Base-by-base conservation (phyloP, 352 stramenopile genomes). In the Phytophthora litchii region DNA sequence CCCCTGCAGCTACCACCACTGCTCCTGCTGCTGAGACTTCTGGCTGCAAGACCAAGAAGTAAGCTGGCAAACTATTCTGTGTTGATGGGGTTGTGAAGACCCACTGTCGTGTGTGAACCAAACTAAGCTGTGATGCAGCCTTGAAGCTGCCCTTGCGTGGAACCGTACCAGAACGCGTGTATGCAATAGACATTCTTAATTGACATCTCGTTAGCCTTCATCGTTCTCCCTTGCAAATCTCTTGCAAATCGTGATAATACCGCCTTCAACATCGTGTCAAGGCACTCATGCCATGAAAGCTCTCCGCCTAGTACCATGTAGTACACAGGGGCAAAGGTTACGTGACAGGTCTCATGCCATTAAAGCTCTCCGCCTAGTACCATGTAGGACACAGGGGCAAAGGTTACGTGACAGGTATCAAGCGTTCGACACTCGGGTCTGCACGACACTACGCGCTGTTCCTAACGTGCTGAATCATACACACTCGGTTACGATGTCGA, bases 31-130 rank as follows among this genome's bases (percentile, higher is more conserved):
- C 48, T 1, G 12, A 54, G 50, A 51, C 47, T 10, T 46, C 60
- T 17, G 54, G 54, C 34, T 70, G 60, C 54, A 65, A 65, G 34
- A 41, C 41, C 27, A 70, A 51, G 25, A 70, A 61, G 54, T 70
- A 46, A 68, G 12, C 23, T 13, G 27, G 17, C 25, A n/a, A 25
- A 34, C 21, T 19, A 11, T 48, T 53, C 35, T n/a, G 12, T 47
- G 44, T 63, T 44, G 35, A 41, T 54, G 17, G 43, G 17, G 16
- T n/a, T 14, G 19, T 47, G 29, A 51, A 12, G 19, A 29, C 8
- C 36, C 31, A 45, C 37, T 23, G 3, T 19, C 17, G 16, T 52
- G 35, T 17, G 60, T 64, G 27, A 55, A 61, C 9, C 36, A 46
- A 31, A 50, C 19, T 20, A 64, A 50, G 36, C 53, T 62, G 60